phyloP scores from a whole-genome alignment of 805 yeast genomes.

The Barnettozyma pratensis region DNA sequence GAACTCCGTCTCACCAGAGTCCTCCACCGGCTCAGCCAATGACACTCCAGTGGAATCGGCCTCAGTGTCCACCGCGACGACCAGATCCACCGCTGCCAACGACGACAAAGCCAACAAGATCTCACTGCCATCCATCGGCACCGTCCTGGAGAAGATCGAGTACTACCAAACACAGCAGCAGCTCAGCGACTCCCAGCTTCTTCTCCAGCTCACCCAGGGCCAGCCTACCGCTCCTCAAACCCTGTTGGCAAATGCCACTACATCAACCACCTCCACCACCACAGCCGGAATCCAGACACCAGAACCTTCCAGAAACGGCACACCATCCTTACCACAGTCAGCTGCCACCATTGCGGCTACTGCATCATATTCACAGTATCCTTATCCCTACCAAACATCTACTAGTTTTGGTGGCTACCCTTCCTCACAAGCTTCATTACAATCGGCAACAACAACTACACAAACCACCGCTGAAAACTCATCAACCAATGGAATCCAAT shows the following conservation, averaged over 20 bases:
- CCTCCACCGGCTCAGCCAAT: background rate
- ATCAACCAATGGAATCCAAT: background rate
- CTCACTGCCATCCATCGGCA: slow-evolving; percentile 23
- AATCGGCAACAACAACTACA: background rate
- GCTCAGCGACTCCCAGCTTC: slow-evolving; percentile 24
- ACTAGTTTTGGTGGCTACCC: background rate
- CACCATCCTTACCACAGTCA: background rate
- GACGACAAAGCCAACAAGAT: background rate
- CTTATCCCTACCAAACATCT: background rate
- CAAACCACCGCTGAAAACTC: background rate
- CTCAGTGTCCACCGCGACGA: background rate
- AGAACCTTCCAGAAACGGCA: background rate
- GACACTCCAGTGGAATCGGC: background rate
- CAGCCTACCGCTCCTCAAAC: background rate
- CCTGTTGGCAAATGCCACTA: background rate
- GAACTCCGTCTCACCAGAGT: background rate
- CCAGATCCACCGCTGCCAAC: background rate
- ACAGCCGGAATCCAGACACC: background rate
- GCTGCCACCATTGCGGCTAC: background rate
- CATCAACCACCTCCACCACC: background rate
- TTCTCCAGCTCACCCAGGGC: slow-evolving; percentile 21
- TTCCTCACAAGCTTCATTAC: background rate
- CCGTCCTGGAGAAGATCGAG: slow-evolving; percentile 23
- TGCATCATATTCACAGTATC: background rate
- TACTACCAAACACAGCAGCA: slow-evolving; percentile 25